Conservation (phyloP, 345 rosid genomes). For the Moricandia moricandioides region DNA sequence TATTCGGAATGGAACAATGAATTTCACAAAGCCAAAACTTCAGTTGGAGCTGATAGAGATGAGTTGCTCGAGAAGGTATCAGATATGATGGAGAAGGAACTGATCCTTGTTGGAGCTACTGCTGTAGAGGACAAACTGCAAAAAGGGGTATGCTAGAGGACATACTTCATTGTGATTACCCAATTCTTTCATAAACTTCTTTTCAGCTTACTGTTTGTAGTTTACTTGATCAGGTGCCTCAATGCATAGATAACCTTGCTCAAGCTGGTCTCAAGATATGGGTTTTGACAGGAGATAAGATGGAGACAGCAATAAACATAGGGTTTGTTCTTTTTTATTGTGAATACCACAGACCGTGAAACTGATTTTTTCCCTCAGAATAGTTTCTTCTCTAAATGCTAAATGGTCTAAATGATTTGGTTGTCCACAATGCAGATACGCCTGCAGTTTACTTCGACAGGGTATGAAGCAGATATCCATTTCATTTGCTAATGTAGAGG, state of each 20-base stretch:
- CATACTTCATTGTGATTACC: neutral
- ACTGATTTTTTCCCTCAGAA: neutral
- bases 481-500: conserved; percentile 18
- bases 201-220: neutral
- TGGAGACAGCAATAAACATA: conserved; percentile 77
- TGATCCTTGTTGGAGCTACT: conserved; percentile 59
- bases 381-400: neutral
- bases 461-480: conserved; percentile 60
- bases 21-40: conserved; percentile 57
- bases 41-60: conserved; percentile 63
- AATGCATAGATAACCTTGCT: conserved; percentile 83
- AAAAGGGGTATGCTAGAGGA: conserved; percentile 74
- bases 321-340: conserved; percentile 44
- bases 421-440: conserved; percentile 50
- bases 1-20: conserved; percentile 50
- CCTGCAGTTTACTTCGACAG: conserved; percentile 75
- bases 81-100: conserved; percentile 65
- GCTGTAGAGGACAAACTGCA: conserved; percentile 83
- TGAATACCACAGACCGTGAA: neutral
- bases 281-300: conserved; percentile 85
- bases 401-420: neutral
- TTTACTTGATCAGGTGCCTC: conserved; percentile 50
- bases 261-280: conserved; percentile 82
- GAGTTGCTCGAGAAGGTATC: conserved; percentile 59
- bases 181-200: neutral